Conservation (phyloP, 768 basidiomycete species). For the Leucocoprinus birnbaumii region DNA sequence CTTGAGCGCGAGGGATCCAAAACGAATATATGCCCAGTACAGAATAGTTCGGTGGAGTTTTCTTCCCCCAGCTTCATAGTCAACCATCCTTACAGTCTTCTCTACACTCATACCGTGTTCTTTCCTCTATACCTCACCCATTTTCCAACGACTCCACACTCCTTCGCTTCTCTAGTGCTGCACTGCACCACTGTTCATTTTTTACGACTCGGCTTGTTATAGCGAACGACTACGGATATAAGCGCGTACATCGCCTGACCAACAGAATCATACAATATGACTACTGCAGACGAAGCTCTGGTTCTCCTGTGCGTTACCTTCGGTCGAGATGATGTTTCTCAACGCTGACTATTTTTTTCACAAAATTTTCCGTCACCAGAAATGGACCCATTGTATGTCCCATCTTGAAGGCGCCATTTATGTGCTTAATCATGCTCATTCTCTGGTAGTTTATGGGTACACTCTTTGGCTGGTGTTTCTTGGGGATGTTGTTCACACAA, state of each 20-base stretch:
- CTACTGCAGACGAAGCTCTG: too few species aligned
- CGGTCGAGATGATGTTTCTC: not conserved
- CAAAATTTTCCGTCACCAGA: not conserved
- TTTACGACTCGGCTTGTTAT: not conserved
- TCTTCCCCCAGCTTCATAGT: too few species aligned
- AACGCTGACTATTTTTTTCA: not conserved
- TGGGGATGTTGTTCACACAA: slow-evolving; percentile 6
- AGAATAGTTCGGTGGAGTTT: not conserved
- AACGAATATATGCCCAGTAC: not conserved
- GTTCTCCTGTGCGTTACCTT: not conserved
- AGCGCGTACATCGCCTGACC: too few species aligned
- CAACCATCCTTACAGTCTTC: too few species aligned
- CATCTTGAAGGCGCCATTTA: not conserved
- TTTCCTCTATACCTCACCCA: not conserved
- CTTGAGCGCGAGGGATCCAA: not conserved
- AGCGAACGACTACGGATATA: not conserved
- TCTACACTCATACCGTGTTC: too few species aligned
- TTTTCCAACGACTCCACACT: not conserved
- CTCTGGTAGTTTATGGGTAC: slow-evolving; percentile 5
- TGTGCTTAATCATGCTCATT: not conserved
- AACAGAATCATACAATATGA: too few species aligned
- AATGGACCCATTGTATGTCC: slow-evolving; percentile 7
- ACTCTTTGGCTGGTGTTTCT: slow-evolving; percentile 6
- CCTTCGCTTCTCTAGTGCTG: not conserved
- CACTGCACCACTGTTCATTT: not conserved